A percentile compares a stretch with the other conserved stretches of the same genome.
These are phyloP conservation scores for Coelastrella sp. DNA, from an alignment of 139 green algal genomes.

Conservation along the genomic window DNA sequence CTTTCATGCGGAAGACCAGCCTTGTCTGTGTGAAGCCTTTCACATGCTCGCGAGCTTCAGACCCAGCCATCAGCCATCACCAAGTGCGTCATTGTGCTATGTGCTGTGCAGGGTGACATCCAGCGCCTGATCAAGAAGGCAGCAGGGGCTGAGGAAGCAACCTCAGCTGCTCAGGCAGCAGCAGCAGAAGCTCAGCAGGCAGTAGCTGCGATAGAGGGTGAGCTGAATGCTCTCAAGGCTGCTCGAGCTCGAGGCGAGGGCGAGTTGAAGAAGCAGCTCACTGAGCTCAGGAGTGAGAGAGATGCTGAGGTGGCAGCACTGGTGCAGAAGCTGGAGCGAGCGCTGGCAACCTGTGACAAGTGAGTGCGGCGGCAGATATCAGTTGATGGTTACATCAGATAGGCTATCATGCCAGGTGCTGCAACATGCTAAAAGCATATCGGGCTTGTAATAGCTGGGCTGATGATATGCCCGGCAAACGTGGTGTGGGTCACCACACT, in stretches of 20 bases:
- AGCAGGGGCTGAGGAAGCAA: conserved; percentile 40
- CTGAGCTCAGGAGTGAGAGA: conserved; percentile 47
- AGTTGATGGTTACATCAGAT: neutral
- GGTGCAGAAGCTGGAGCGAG: conserved; percentile 54
- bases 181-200: conserved; percentile 31
- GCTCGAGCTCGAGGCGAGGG: conserved; percentile 29
- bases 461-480: too few species aligned
- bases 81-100: neutral
- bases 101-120: conserved; percentile 37
- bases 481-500: too few species aligned
- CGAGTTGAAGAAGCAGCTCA: conserved; percentile 61
- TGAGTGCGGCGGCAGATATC: neutral
- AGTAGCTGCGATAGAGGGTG: conserved; percentile 37
- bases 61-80: too few species aligned
- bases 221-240: conserved; percentile 43
- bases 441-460: too few species aligned
- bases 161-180: conserved; percentile 21
- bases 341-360: conserved; percentile 39
- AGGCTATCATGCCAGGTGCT: neutral
- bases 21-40: too few species aligned
- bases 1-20: too few species aligned
- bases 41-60: too few species aligned
- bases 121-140: conserved; percentile 36
- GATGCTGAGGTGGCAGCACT: conserved; percentile 59
- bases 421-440: neutral